A percentile compares a stretch with the other conserved stretches of the same genome.
Conservation (phyloP, 2,329 filamentous ascomycete genomes). For the Blastomyces silverae region DNA sequence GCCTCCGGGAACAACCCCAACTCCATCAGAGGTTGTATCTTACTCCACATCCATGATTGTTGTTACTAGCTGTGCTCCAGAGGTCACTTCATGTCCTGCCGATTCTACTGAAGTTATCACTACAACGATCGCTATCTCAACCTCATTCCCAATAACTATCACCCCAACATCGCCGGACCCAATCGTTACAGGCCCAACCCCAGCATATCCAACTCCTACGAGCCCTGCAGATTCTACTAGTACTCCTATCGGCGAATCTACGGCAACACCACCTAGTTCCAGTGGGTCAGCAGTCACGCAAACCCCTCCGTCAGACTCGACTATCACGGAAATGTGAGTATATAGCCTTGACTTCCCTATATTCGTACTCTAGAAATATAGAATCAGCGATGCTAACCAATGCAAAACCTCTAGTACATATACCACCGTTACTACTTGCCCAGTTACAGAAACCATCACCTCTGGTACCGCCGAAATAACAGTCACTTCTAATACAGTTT, state of each 20-base stretch:
- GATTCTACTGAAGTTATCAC: slow-evolving; percentile 46
- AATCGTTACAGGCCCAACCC: neutral
- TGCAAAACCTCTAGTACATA: slow-evolving; percentile 6
- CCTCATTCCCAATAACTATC: slow-evolving; percentile 50
- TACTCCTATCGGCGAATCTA: slow-evolving; percentile 18
- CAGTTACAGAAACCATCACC: slow-evolving; percentile 32
- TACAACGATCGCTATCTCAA: slow-evolving; percentile 51
- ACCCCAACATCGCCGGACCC: slow-evolving; percentile 14
- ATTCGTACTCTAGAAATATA: neutral
- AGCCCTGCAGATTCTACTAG: slow-evolving; percentile 9
- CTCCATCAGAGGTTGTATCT: slow-evolving; percentile 18
- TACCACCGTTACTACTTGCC: slow-evolving; percentile 29
- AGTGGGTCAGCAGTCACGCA: slow-evolving; percentile 14
- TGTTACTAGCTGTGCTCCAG: slow-evolving; percentile 38
- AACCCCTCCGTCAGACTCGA: slow-evolving; percentile 16
- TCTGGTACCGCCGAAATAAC: slow-evolving; percentile 47
- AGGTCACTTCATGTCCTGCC: slow-evolving; percentile 47
- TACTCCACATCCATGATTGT: slow-evolving; percentile 34
- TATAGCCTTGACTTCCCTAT: neutral
- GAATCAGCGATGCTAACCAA: neutral
- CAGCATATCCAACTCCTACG: slow-evolving; percentile 12
- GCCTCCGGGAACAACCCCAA: slow-evolving; percentile 37
- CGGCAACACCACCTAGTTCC: slow-evolving; percentile 20
- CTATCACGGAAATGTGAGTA: slow-evolving; percentile 19
- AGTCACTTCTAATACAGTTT: slow-evolving; percentile 52